Base-by-base conservation (phyloP, 805 yeast species). In the Kregervanrija fluxuum region DNA sequence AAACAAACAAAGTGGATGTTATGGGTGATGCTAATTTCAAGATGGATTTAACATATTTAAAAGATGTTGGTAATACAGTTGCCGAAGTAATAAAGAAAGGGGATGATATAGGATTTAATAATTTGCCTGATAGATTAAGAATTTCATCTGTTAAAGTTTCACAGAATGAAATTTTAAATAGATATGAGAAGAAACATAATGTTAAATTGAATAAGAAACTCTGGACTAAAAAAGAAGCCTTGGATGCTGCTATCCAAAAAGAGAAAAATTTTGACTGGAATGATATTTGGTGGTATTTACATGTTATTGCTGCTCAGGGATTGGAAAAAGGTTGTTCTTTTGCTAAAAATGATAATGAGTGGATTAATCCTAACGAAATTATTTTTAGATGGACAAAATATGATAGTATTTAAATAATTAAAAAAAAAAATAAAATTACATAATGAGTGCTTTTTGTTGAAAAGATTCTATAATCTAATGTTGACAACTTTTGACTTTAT, bases 301-400 rank as follows among this genome's bases (percentile, higher is more conserved):
- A 60, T 42, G 55, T 56, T 10, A 39, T 64, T n/a, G 37, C 54
- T 40, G 61, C 72, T 13, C 65, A 59, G 45, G 79, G 77, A 41
- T 57, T 49, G 12, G 77, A 66, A 35, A 53, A 63, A 34, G 79
- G 78, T 45, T 44, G 58, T n/a, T 49, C 55, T 13, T 62, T 56
- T 44, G 47, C 53, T 10, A 42, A 53, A 1, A 64, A 63, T 43
- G 66, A 70, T 36, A 61, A 65, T 41, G 78, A 74, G 53, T 48
- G 69, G 22, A 59, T 74, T 45, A 74, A 74, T 55, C 77, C 78
- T 4, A 60, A 57, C 33, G 73, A 71, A 54, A 56, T 65, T 2
- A 45, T 66, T 33, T 73, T 70, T 67, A 70, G 66, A 48, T 73
- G 76, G 75, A 57, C 61, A 28, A 65, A 62, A 45, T 68, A 12